phyloP scores from a whole-genome alignment of 2,329 filamentous ascomycete genomes.

The Fusarium sp. region DNA sequence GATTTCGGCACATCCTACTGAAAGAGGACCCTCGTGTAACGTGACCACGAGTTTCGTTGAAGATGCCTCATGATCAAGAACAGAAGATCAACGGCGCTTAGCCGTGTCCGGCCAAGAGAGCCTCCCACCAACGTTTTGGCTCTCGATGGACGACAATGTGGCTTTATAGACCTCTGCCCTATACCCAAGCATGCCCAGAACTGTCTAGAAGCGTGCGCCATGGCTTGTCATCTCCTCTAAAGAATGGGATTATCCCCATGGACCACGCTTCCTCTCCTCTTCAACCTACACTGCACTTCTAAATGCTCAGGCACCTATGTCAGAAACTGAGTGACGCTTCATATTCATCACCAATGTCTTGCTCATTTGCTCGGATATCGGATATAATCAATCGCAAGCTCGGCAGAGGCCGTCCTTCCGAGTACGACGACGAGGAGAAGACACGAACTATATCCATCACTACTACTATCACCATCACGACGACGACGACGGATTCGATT shows the following conservation, averaged over 20 bases:
- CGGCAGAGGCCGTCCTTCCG: slow-evolving; percentile 27
- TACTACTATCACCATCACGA: slow-evolving; percentile 34
- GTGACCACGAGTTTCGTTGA: neutral
- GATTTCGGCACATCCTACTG: neutral
- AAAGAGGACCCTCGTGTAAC: neutral
- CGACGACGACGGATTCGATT: slow-evolving; percentile 14
- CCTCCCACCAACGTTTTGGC: slow-evolving; percentile 5
- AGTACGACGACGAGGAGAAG: slow-evolving; percentile 25
- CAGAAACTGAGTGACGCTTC: neutral
- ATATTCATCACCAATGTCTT: slow-evolving; percentile 24
- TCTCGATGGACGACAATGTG: neutral
- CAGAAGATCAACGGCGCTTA: slow-evolving; percentile 6
- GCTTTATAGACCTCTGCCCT: neutral
- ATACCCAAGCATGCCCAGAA: neutral
- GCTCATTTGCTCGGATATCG: slow-evolving; percentile 33
- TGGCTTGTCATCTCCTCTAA: slow-evolving; percentile 15
- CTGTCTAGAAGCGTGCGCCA: neutral
- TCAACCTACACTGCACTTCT: neutral
- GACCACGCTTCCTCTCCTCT: neutral
- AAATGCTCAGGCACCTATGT: neutral
- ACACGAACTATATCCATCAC: slow-evolving; percentile 31
- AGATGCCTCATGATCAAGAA: neutral
- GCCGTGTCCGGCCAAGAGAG: slow-evolving; percentile 16
- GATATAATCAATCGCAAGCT: slow-evolving; percentile 37
- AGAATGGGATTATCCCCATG: neutral